Percentiles rank a stretch among this genome's conserved stretches.
Evolutionary conservation across 106 monocot species (phyloP).

Genomic region (Xerophyta viscosa): DNA sequence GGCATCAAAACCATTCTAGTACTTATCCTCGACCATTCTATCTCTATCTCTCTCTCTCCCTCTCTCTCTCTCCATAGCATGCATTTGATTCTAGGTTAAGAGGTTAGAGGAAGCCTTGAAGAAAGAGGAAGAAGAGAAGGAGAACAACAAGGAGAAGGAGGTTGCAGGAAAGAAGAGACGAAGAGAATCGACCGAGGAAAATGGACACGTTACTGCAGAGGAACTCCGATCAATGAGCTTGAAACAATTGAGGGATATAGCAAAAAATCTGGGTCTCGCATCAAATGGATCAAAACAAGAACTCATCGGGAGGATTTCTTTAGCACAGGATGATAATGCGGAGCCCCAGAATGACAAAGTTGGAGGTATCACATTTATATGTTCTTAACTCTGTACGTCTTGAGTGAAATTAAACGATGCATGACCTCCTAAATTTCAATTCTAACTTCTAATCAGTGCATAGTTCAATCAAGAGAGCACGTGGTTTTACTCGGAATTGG

Average conservation of each 20-base stretch:
- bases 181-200: neutral
- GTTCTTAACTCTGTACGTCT: too few relatives aligned
- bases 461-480: too few relatives aligned
- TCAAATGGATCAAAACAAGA: conserved; percentile 42
- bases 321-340: neutral
- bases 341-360: too few relatives aligned
- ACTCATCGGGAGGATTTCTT: conserved; percentile 40
- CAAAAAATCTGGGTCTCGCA: conserved; percentile 25
- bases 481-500: too few relatives aligned
- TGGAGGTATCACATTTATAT: too few relatives aligned
- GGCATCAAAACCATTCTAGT: conserved; percentile 54
- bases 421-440: too few relatives aligned
- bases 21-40: neutral
- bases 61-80: neutral
- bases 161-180: conserved; percentile 19
- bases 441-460: too few relatives aligned
- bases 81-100: conserved; percentile 27
- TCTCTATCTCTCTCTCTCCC: conserved; percentile 15
- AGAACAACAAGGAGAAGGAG: conserved; percentile 28
- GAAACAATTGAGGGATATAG: conserved; percentile 30
- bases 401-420: too few relatives aligned
- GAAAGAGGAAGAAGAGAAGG: conserved; percentile 26
- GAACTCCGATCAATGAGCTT: conserved; percentile 33
- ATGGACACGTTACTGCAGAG: conserved; percentile 13
- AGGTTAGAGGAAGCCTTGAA: conserved; percentile 44